Evolutionary conservation across 2,329 filamentous ascomycete genomes (phyloP).

Genomic region (Teratosphaeria gauchensis): DNA sequence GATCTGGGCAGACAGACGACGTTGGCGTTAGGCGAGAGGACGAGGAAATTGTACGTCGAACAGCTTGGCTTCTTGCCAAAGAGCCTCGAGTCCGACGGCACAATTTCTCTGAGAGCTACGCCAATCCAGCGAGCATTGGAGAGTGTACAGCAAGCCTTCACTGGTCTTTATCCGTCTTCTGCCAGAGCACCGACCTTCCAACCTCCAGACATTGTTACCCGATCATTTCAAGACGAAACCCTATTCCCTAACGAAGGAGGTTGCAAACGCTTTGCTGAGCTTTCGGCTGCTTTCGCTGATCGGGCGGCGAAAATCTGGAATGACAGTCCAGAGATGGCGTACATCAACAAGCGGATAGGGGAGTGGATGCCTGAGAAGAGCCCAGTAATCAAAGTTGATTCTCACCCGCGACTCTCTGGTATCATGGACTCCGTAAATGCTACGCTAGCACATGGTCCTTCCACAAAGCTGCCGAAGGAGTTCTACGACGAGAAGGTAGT

Average conservation of each 20-base stretch:
- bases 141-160: conserved; percentile 42
- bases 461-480: conserved; percentile 67
- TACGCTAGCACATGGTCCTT: conserved; percentile 71
- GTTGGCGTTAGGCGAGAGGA: conserved; percentile 37
- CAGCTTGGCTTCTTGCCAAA: conserved; percentile 41
- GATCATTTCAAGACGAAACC: conserved; percentile 39
- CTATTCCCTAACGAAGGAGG: conserved; percentile 42
- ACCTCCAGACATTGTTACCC: conserved; percentile 35
- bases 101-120: conserved; percentile 37
- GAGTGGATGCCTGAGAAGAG: conserved; percentile 72
- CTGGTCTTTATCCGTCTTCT: conserved; percentile 38
- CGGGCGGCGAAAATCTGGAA: conserved; percentile 40
- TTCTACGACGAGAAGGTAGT: conserved; percentile 75
- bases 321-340: conserved; percentile 66
- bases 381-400: conserved; percentile 68
- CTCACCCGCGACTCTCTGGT: conserved; percentile 71
- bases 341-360: conserved; percentile 65
- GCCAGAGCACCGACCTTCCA: conserved; percentile 33
- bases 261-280: conserved; percentile 39
- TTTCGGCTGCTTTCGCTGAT: conserved; percentile 39
- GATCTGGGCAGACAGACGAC: conserved; percentile 42
- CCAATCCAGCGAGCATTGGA: conserved; percentile 42
- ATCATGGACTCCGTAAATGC: conserved; percentile 93
- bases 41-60: conserved; percentile 41
- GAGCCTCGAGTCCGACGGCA: conserved; percentile 26